These are phyloP conservation scores for Anacardium occidentale DNA, from an alignment of 345 rosid species.

Conservation along the genomic window DNA sequence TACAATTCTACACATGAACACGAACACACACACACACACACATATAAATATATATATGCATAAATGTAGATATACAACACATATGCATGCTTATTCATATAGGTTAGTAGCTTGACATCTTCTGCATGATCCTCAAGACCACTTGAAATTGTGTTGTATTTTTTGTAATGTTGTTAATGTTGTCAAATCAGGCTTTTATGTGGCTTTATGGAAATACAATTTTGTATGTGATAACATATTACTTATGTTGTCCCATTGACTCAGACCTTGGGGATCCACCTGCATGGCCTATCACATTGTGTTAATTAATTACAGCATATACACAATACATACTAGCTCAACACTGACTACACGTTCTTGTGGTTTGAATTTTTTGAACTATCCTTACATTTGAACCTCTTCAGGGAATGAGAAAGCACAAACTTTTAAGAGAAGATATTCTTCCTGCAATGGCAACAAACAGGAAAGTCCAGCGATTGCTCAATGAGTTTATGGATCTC, in stretches of 20 bases:
- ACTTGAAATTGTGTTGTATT: neutral
- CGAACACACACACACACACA: too few relatives aligned
- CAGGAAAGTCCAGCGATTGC: slow-evolving; percentile 92
- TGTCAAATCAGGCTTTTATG: neutral
- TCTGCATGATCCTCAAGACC: neutral
- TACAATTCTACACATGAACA: too few relatives aligned
- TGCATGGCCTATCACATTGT: neutral
- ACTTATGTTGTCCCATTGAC: neutral
- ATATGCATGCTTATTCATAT: neutral
- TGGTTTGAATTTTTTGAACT: neutral
- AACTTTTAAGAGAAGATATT: slow-evolving; percentile 78
- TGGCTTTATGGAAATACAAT: neutral
- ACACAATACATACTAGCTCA: neutral
- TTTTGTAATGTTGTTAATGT: neutral
- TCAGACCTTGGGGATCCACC: neutral
- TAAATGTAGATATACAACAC: neutral
- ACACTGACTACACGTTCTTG: neutral
- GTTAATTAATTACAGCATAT: neutral
- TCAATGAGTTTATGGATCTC: slow-evolving; percentile 91
- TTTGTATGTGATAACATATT: too few relatives aligned
- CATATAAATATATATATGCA: too few relatives aligned
- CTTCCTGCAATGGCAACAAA: slow-evolving; percentile 98
- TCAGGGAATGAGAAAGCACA: slow-evolving; percentile 94
- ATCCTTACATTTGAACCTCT: slow-evolving; percentile 17
- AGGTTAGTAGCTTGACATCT: neutral